phyloP scores from a whole-genome alignment of 2,329 filamentous ascomycete genomes.

The Aspergillaceae sp. region DNA sequence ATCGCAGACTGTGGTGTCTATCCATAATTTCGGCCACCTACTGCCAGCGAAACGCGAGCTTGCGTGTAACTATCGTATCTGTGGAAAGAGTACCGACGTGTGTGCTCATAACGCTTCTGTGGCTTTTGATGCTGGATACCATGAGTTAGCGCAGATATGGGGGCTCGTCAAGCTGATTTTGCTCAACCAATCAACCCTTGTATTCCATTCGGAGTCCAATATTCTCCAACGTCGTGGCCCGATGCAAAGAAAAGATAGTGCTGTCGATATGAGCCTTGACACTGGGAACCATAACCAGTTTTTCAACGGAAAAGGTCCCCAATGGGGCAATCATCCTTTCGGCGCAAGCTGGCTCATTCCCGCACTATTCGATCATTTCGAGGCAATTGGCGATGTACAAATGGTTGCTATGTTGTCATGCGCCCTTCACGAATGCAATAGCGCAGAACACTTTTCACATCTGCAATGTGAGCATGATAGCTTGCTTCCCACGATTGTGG shows the following conservation, averaged over 20 bases:
- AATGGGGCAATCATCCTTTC: conserved; percentile 52
- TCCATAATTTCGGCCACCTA: conserved; percentile 60
- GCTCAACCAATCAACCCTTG: conserved; percentile 64
- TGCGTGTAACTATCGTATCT: conserved; percentile 72
- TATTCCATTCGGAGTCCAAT: conserved; percentile 52
- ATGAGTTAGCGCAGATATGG: conserved; percentile 76
- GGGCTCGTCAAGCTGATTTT: conserved; percentile 69
- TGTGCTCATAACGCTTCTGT: conserved; percentile 77
- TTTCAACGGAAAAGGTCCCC: conserved; percentile 36
- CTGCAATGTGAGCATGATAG: conserved; percentile 8
- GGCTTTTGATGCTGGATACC: conserved; percentile 60
- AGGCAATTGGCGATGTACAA: conserved; percentile 52
- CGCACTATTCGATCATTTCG: conserved; percentile 52
- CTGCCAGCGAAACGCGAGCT: conserved; percentile 72
- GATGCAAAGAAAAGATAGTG: conserved; percentile 28
- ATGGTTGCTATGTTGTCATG: conserved; percentile 60
- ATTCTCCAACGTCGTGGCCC: conserved; percentile 59
- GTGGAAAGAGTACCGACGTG: conserved; percentile 70
- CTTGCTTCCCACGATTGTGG: conserved; percentile 29
- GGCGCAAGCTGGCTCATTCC: conserved; percentile 49
- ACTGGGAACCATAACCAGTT: conserved; percentile 23
- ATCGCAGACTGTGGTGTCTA: conserved; percentile 61
- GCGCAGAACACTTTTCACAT: conserved; percentile 27
- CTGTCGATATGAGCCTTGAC: conserved; percentile 24
- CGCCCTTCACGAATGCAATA: conserved; percentile 46